phyloP scores from a whole-genome alignment of 2,329 filamentous ascomycete genomes.

The Fusarium graminum region DNA sequence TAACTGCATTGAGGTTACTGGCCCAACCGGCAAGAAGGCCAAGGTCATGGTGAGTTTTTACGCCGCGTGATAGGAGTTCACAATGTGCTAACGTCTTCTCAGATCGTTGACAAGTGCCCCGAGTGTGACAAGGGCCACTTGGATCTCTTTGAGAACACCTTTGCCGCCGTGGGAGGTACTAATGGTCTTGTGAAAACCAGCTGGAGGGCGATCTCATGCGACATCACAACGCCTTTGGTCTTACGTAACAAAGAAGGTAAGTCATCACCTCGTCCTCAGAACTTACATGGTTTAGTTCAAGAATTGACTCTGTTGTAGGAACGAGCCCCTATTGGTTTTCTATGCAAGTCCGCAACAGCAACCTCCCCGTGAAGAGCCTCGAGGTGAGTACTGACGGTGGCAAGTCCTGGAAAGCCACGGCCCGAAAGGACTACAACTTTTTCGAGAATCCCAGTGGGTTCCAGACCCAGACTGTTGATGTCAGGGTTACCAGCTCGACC shows the following conservation, averaged over 20 bases:
- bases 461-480: conserved; percentile 65
- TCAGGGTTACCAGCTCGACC: conserved; percentile 66
- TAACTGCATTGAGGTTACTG: conserved; percentile 70
- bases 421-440: conserved; percentile 69
- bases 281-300: too few species aligned
- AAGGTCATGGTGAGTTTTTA: conserved; percentile 69
- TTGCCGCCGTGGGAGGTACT: conserved; percentile 54
- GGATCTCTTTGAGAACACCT: conserved; percentile 61
- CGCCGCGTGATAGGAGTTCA: fast-evolving
- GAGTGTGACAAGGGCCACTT: conserved; percentile 58
- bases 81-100: background rate
- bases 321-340: conserved; percentile 54
- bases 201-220: conserved; percentile 56
- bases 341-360: conserved; percentile 73
- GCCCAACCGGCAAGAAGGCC: conserved; percentile 65
- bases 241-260: conserved; percentile 61
- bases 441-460: conserved; percentile 72
- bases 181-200: conserved; percentile 55
- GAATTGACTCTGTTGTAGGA: conserved; percentile 3
- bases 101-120: conserved; percentile 62
- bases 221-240: conserved; percentile 57
- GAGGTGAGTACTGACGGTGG: conserved; percentile 73
- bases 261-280: conserved; percentile 25
- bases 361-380: conserved; percentile 66
- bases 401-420: conserved; percentile 67